These are phyloP conservation scores for Suillus luteus DNA, from an alignment of 768 basidiomycete species.

Conservation along the genomic window DNA sequence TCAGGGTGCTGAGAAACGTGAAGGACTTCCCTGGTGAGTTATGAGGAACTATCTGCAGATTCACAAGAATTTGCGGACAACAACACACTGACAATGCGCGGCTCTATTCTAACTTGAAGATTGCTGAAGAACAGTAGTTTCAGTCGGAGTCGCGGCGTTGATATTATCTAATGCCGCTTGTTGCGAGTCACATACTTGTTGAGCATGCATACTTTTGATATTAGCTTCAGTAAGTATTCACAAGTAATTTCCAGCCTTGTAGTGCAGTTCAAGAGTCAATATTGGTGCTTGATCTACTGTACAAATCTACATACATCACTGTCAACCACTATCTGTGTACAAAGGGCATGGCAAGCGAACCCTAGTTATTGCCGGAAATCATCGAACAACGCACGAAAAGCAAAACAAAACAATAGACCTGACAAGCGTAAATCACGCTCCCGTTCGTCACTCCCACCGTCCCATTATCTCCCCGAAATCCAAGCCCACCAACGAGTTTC, in stretches of 20 bases:
- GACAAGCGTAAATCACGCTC: not conserved
- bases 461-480: slow-evolving; percentile 1
- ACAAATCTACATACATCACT: not conserved
- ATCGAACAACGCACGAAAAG: not conserved
- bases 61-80: not conserved
- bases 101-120: not conserved
- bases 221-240: not conserved
- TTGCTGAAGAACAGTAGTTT: not conserved
- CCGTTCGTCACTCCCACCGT: not conserved
- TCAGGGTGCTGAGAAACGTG: not conserved
- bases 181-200: too few relatives aligned
- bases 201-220: not conserved
- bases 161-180: not conserved
- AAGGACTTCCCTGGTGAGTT: not conserved
- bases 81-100: not conserved
- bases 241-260: not conserved
- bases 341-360: not conserved
- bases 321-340: not conserved
- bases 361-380: not conserved
- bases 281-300: not conserved
- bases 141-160: not conserved
- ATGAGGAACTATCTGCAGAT: not conserved
- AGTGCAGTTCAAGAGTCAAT: not conserved
- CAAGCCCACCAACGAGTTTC: slow-evolving; percentile 3
- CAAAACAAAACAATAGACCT: not conserved